Evolutionary conservation across 148 eudicot genomes (phyloP), one percentile per base, ranked within the genome.

Genomic region (Mesembryanthemum crystallinum): DNA sequence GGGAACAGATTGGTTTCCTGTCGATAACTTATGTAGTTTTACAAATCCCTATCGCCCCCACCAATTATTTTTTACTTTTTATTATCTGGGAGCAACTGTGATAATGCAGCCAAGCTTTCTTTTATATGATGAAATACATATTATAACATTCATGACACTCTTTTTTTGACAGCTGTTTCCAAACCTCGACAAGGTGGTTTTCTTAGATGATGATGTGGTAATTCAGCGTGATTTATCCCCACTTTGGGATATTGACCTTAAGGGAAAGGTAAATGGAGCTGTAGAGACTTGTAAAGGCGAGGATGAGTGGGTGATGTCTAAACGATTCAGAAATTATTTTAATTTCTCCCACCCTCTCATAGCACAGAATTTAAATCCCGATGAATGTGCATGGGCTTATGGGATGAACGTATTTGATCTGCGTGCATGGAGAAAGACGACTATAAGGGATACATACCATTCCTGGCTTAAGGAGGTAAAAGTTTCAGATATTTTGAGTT

Each of bases 351-450:
- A 95, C 81, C 99, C 99, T 25, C 91, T 88, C 61, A 84, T 95
- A 64, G 82, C 88, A 64, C 86, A 91, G 77, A 87, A 86, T 76
- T 85, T 95, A 84, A 82, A 95, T 78, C 90, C 99, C 10, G 92
- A 91, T 27, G 97, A 92, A 75, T 95, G 99, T 79, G 99, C 99
- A 32, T 95, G 99, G 99, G 99, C 99, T 60, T 95, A 95, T 81
- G 99, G 99, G 69, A 95, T 95, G 99, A 95, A 95, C 73, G 82
- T 95, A 66, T 95, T 95, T 84, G 99, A 95, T 88, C 82, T 95
- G 73, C 88, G 82, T 72, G 88, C 90, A 57, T 95, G 99, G 99
- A 88, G 98, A 79, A 86, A 81, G 87, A 88, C 97, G 73, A 83
- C 83, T 76, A 92, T 95, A 49, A 85, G 91, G 79, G 94, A 95